Conservation (phyloP, 2,329 filamentous ascomycete species). For the Trichoderma sp. region DNA sequence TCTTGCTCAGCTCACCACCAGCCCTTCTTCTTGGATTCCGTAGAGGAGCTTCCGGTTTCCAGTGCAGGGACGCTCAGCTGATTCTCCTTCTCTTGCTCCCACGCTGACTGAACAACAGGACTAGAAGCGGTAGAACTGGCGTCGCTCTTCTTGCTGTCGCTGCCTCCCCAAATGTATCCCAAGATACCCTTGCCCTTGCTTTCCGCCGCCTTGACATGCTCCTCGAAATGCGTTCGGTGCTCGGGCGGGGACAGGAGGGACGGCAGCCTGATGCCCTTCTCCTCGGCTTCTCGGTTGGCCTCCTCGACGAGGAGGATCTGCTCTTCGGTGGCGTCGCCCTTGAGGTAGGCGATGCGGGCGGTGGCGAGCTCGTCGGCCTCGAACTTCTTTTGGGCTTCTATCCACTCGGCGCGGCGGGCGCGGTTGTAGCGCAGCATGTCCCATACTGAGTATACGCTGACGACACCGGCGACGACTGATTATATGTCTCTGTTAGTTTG, state of each 20-base stretch:
- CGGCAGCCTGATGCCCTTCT: constrained; percentile 52
- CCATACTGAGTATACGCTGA: constrained; percentile 62
- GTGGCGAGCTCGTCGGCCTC: constrained; percentile 59
- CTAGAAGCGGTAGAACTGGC: constrained; percentile 26
- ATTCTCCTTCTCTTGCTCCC: constrained; percentile 55
- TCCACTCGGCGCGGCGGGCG: constrained; percentile 62
- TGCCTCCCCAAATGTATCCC: constrained; percentile 40
- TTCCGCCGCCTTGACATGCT: constrained; percentile 37
- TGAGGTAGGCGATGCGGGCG: constrained; percentile 64
- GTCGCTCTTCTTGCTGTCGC: constrained; percentile 32
- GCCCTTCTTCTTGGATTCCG: constrained; percentile 53
- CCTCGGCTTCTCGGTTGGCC: constrained; percentile 54
- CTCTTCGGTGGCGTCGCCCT: constrained; percentile 59
- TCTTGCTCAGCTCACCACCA: constrained; percentile 50
- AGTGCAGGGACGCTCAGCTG: constrained; percentile 53
- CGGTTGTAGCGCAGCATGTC: constrained; percentile 66
- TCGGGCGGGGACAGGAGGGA: constrained; percentile 54
- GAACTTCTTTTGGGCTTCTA: constrained; percentile 58
- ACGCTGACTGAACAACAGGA: constrained; percentile 38
- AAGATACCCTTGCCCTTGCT: constrained; percentile 40
- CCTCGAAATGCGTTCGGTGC: constrained; percentile 44
- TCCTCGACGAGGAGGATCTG: constrained; percentile 62
- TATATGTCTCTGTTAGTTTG: background rate
- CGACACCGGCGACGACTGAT: constrained; percentile 57
- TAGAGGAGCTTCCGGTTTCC: constrained; percentile 37